Conservation (phyloP, 2,329 filamentous ascomycete genomes). For the Cercospora brassicicola region DNA sequence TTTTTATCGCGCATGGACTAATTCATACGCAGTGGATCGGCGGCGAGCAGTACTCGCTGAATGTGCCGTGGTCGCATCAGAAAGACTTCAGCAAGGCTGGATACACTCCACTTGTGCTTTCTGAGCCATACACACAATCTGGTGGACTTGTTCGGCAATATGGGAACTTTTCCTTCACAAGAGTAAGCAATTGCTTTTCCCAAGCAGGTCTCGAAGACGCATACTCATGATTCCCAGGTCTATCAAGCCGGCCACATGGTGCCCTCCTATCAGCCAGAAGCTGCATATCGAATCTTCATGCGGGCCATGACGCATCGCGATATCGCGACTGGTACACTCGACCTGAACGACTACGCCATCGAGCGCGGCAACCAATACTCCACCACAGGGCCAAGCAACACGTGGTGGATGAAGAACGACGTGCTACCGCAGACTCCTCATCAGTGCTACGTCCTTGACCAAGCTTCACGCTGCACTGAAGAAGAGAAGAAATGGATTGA, state of each 20-base stretch:
- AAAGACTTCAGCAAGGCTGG: slow-evolving; percentile 52
- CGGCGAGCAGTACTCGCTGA: slow-evolving; percentile 54
- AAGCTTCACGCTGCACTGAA: slow-evolving; percentile 27
- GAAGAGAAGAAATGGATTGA: slow-evolving; percentile 34
- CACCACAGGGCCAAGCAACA: slow-evolving; percentile 31
- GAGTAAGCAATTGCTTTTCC: slow-evolving; percentile 21
- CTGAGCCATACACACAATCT: slow-evolving; percentile 28
- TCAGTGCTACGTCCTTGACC: slow-evolving; percentile 33
- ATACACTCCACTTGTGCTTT: slow-evolving; percentile 43
- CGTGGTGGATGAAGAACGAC: slow-evolving; percentile 38
- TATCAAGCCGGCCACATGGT: slow-evolving; percentile 49
- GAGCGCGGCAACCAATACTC: slow-evolving; percentile 24
- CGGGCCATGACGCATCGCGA: slow-evolving; percentile 38
- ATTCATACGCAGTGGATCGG: slow-evolving; percentile 50
- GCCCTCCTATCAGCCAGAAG: slow-evolving; percentile 42
- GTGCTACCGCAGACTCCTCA: slow-evolving; percentile 31
- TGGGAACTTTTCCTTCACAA: slow-evolving; percentile 44
- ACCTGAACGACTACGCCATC: slow-evolving; percentile 22
- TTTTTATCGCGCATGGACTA: neutral
- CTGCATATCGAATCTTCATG: slow-evolving; percentile 43
- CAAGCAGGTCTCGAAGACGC: neutral
- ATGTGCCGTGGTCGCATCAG: slow-evolving; percentile 49
- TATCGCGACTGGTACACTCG: slow-evolving; percentile 39
- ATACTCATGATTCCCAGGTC: slow-evolving; percentile 19
- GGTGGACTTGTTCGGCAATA: slow-evolving; percentile 38